Percentiles rank a stretch among this genome's conserved stretches.
Evolutionary conservation across 2,329 filamentous ascomycete species (phyloP).

Genomic region (Clarireedia hainanense): DNA sequence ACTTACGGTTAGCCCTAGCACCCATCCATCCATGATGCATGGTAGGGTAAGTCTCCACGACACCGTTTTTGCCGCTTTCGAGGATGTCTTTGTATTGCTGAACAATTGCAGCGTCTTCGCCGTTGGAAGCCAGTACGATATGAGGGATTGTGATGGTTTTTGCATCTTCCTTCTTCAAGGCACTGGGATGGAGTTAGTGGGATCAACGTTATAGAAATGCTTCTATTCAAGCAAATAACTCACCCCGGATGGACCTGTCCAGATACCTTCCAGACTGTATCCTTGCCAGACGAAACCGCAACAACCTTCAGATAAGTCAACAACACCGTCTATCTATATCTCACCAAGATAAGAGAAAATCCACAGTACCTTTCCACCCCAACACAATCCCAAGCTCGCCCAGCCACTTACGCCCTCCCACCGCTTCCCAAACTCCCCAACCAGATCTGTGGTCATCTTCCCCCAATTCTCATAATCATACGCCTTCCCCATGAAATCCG

Average conservation of each 20-base stretch:
- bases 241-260: slow-evolving; percentile 25
- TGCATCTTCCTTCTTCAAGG: slow-evolving; percentile 32
- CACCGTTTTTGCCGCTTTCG: slow-evolving; percentile 33
- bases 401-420: slow-evolving; percentile 44
- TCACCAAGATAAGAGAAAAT: background rate
- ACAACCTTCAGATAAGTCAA: slow-evolving; percentile 11
- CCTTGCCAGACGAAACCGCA: slow-evolving; percentile 13
- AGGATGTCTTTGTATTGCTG: slow-evolving; percentile 36
- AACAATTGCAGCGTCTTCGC: slow-evolving; percentile 37
- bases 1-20: slow-evolving; percentile 38
- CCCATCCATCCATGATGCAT: slow-evolving; percentile 35
- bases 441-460: slow-evolving; percentile 28
- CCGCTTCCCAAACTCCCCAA: slow-evolving; percentile 30
- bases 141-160: slow-evolving; percentile 39
- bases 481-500: slow-evolving; percentile 3
- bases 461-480: background rate
- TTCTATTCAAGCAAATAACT: background rate
- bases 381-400: slow-evolving; percentile 23
- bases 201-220: background rate
- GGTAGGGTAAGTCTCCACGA: slow-evolving; percentile 18
- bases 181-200: slow-evolving; percentile 2
- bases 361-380: slow-evolving; percentile 24
- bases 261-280: slow-evolving; percentile 18
- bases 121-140: slow-evolving; percentile 42
- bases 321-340: background rate